A percentile compares a stretch with the other conserved stretches of the same genome.
Conservation (phyloP, 2,329 filamentous ascomycete species). For the Trichoderma sp. region DNA sequence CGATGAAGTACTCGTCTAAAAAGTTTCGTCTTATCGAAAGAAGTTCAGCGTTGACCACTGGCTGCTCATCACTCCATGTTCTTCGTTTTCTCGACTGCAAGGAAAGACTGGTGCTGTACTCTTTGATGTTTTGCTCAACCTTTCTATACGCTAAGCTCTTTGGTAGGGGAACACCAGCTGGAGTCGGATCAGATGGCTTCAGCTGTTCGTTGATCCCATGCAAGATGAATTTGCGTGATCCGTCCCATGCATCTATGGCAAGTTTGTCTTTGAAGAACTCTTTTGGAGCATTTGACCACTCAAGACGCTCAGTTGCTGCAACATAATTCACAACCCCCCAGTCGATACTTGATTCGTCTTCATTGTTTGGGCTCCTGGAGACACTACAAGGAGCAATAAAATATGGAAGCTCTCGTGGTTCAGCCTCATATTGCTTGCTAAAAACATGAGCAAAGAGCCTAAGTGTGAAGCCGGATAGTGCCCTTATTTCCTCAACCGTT, state of each 20-base stretch:
- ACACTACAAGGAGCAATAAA: slow-evolving; percentile 67
- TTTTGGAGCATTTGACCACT: slow-evolving; percentile 48
- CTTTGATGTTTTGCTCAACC: slow-evolving; percentile 65
- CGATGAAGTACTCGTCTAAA: slow-evolving; percentile 66
- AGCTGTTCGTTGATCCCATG: slow-evolving; percentile 57
- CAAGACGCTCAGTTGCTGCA: slow-evolving; percentile 36
- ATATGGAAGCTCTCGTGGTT: slow-evolving; percentile 70
- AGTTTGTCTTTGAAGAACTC: slow-evolving; percentile 56
- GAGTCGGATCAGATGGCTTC: slow-evolving; percentile 66
- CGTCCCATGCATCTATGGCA: slow-evolving; percentile 60
- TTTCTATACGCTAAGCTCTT: slow-evolving; percentile 46
- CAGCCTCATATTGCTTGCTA: slow-evolving; percentile 77
- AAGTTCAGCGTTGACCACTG: slow-evolving; percentile 75
- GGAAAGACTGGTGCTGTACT: slow-evolving; percentile 81
- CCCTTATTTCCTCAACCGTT: slow-evolving; percentile 47
- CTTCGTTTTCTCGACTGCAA: slow-evolving; percentile 54
- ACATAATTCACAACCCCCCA: slow-evolving; percentile 58
- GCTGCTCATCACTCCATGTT: slow-evolving; percentile 68
- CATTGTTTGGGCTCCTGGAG: neutral
- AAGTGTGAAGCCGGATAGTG: slow-evolving; percentile 72
- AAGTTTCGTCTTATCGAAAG: slow-evolving; percentile 80
- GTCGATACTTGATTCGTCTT: slow-evolving; percentile 49
- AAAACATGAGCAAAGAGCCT: slow-evolving; percentile 81
- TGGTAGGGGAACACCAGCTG: slow-evolving; percentile 53
- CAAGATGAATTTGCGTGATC: slow-evolving; percentile 63